These are phyloP conservation scores for Raffaelea arxii DNA, from an alignment of 2,329 filamentous ascomycete genomes.

Conservation along the genomic window DNA sequence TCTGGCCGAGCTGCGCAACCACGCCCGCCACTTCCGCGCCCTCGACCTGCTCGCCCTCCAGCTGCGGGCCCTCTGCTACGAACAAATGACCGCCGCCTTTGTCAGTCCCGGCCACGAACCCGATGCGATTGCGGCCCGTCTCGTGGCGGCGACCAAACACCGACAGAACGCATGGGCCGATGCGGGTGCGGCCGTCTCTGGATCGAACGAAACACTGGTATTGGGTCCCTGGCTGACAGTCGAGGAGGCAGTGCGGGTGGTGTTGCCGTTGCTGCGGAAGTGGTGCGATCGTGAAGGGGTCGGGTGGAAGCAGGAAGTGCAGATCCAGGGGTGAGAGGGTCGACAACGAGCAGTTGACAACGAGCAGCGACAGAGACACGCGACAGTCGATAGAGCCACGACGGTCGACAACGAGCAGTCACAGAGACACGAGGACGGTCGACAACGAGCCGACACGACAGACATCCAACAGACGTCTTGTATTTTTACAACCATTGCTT, in stretches of 20 bases:
- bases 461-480: no score
- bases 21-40: slow-evolving; percentile 23
- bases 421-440: background rate
- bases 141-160: slow-evolving; percentile 14
- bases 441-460: background rate
- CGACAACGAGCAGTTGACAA: background rate
- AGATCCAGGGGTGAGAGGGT: slow-evolving; percentile 3
- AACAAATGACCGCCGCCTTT: slow-evolving; percentile 26
- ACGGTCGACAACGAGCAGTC: background rate
- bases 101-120: slow-evolving; percentile 22
- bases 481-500: background rate
- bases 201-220: slow-evolving; percentile 19
- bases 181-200: slow-evolving; percentile 17
- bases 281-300: slow-evolving; percentile 36
- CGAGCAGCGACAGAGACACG: background rate
- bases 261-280: slow-evolving; percentile 28
- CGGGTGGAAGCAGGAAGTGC: slow-evolving; percentile 26
- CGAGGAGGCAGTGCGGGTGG: slow-evolving; percentile 30
- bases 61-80: slow-evolving; percentile 33
- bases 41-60: slow-evolving; percentile 32
- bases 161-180: slow-evolving; percentile 21
- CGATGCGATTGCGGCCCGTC: slow-evolving; percentile 19
- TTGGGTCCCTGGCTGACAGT: slow-evolving; percentile 34
- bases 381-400: background rate
- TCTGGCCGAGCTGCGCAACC: slow-evolving; percentile 28